phyloP scores from a whole-genome alignment of 2,329 filamentous ascomycete genomes.

The Sporothrix phasma region DNA sequence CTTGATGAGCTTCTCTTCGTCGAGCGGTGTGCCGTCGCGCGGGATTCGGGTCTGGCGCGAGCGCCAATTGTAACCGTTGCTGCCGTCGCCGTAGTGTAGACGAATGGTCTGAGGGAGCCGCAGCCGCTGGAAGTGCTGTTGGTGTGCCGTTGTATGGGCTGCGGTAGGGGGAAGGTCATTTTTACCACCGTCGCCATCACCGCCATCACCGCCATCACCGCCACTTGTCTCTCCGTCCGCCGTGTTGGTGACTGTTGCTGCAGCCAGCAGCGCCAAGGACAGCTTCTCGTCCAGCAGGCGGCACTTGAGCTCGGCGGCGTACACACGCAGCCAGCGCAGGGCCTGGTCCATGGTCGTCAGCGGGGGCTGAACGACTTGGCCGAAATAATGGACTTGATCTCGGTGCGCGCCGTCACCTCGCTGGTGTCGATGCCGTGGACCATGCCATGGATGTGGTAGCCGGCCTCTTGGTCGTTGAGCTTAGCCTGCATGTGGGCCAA shows the following conservation, averaged over 20 bases:
- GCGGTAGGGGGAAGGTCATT: no score
- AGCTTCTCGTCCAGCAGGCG: conserved; percentile 77
- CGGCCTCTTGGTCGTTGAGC: conserved; percentile 68
- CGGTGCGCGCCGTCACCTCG: conserved; percentile 81
- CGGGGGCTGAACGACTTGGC: conserved; percentile 81
- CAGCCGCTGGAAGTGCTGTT: conserved; percentile 49
- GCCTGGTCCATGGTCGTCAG: conserved; percentile 73
- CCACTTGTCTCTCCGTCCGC: no score
- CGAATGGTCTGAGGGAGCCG: conserved; percentile 78
- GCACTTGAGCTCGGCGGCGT: conserved; percentile 81
- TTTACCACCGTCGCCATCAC: background rate
- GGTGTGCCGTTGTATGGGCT: background rate
- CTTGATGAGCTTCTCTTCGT: conserved; percentile 62
- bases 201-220: background rate
- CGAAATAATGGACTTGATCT: conserved; percentile 95
- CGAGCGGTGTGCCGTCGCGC: conserved; percentile 55
- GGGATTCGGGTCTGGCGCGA: conserved; percentile 72
- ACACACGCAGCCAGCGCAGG: conserved; percentile 78
- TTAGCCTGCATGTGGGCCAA: conserved; percentile 67
- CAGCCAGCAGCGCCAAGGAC: conserved; percentile 15
- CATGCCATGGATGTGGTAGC: conserved; percentile 72
- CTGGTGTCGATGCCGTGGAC: conserved; percentile 78
- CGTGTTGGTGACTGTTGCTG: background rate
- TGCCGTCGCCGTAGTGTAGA: conserved; percentile 67
- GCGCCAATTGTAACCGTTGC: conserved; percentile 40